phyloP scores from a whole-genome alignment of 2,329 filamentous ascomycete genomes.

The Samsoniella hepiali region DNA sequence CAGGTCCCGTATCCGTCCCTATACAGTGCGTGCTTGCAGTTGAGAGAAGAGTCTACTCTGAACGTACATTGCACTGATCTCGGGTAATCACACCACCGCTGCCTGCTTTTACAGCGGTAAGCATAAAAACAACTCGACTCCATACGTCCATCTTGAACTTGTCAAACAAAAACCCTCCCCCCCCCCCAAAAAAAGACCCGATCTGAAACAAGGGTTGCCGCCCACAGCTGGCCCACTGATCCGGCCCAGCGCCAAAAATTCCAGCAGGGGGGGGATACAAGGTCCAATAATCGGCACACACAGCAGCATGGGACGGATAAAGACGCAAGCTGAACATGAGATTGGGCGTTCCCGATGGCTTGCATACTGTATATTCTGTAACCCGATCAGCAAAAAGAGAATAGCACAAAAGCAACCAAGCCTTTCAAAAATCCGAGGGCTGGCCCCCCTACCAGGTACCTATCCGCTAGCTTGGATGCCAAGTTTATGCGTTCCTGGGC shows the following conservation, averaged over 20 bases:
- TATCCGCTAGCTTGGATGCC: background rate
- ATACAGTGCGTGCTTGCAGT: too few relatives aligned
- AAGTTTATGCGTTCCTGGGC: background rate
- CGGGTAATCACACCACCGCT: too few relatives aligned
- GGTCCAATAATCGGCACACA: background rate
- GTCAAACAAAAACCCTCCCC: background rate
- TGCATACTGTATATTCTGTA: background rate
- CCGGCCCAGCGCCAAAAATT: slow-evolving; percentile 2
- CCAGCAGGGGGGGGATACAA: background rate
- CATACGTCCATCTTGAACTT: background rate
- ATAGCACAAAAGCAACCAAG: too few relatives aligned
- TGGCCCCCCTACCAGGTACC: too few relatives aligned
- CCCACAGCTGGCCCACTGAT: slow-evolving; percentile 12
- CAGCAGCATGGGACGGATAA: background rate
- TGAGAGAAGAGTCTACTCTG: too few relatives aligned
- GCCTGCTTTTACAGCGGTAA: background rate
- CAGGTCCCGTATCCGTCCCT: too few relatives aligned
- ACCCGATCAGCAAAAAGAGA: too few relatives aligned
- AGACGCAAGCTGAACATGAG: background rate
- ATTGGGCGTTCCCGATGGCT: background rate
- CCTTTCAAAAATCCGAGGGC: too few relatives aligned
- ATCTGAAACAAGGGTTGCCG: slow-evolving; percentile 17
- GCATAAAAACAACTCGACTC: background rate
- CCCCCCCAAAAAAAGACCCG: background rate
- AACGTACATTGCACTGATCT: too few relatives aligned